Evolutionary conservation across 352 stramenopile species (phyloP).

Genomic region (Globisporangium nunn): DNA sequence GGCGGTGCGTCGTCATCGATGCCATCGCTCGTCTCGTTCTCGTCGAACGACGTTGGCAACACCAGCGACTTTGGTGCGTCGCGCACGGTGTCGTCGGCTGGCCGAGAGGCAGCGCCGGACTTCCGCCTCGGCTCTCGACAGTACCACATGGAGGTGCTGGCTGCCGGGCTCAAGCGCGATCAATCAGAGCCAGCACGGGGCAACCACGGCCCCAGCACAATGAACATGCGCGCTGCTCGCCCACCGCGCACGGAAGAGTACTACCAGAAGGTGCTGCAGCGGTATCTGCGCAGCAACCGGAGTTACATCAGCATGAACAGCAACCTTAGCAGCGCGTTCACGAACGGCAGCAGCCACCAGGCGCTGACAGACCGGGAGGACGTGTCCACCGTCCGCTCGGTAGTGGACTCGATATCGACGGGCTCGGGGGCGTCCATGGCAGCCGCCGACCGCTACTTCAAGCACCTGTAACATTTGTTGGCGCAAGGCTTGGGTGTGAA

Average conservation of each 20-base stretch:
- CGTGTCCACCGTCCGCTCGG: constrained; percentile 8
- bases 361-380: constrained; percentile 15
- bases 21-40: constrained; percentile 41
- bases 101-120: background rate
- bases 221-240: constrained; percentile 9
- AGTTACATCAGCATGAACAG: constrained; percentile 47
- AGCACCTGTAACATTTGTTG: constrained; percentile 9
- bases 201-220: background rate
- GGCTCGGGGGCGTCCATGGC: constrained; percentile 10
- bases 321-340: constrained; percentile 35
- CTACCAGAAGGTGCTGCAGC: constrained; percentile 55
- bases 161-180: constrained; percentile 12
- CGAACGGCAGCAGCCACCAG: constrained; percentile 34
- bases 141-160: constrained; percentile 11
- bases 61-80: constrained; percentile 15
- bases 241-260: constrained; percentile 57
- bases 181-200: constrained; percentile 13
- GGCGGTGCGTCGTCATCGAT: constrained; percentile 34
- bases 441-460: constrained; percentile 10
- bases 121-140: constrained; percentile 11
- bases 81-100: constrained; percentile 2
- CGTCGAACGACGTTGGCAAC: constrained; percentile 30
- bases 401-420: constrained; percentile 11
- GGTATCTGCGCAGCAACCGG: constrained; percentile 47
- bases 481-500: background rate